Evolutionary conservation across 495 filamentous ascomycete species (phyloP).

Genomic region (Penicillium dipodomyicola): DNA sequence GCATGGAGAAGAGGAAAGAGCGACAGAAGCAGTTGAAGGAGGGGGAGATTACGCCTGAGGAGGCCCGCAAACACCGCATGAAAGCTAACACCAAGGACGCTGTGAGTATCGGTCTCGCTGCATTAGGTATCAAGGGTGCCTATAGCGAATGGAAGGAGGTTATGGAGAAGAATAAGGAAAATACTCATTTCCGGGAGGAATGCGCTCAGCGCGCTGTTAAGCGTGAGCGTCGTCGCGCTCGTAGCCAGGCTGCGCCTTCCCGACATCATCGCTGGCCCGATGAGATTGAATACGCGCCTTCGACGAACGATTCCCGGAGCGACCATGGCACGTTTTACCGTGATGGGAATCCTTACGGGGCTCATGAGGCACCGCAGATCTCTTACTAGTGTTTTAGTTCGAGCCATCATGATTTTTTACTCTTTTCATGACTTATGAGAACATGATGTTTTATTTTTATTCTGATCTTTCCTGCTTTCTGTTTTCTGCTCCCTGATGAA

Average conservation of each 20-base stretch:
- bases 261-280: constrained; percentile 26
- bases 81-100: constrained; percentile 74
- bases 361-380: constrained; percentile 5
- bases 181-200: constrained; percentile 51
- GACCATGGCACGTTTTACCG: constrained; percentile 8
- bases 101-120: constrained; percentile 78
- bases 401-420: background rate
- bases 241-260: constrained; percentile 19
- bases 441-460: too few species aligned
- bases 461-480: background rate
- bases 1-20: constrained; percentile 69
- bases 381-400: constrained; percentile 13
- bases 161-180: constrained; percentile 57
- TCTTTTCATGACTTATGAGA: constrained; percentile 12
- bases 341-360: constrained; percentile 23
- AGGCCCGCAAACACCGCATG: constrained; percentile 70
- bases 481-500: background rate
- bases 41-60: constrained; percentile 68
- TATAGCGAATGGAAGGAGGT: constrained; percentile 71
- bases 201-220: constrained; percentile 41
- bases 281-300: constrained; percentile 25
- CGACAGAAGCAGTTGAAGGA: constrained; percentile 68
- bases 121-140: constrained; percentile 81
- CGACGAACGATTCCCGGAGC: background rate
- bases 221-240: constrained; percentile 22